Evolutionary conservation across 2,329 filamentous ascomycete genomes (phyloP).

Genomic region (Aspergillus pseudonomiae): DNA sequence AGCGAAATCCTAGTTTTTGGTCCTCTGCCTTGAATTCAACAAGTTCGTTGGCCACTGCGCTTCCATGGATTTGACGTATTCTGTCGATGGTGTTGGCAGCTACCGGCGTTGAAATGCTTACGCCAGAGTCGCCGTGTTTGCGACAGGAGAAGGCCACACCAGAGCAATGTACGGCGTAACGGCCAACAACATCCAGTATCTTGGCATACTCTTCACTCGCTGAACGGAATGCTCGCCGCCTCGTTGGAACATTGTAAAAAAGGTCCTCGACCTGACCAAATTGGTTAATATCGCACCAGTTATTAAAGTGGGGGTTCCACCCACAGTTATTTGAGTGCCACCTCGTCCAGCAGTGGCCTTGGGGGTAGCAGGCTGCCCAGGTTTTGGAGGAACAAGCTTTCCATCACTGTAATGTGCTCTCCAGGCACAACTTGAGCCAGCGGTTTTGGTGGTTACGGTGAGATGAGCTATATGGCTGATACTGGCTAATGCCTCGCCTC

Average conservation of each 20-base stretch:
- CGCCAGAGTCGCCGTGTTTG: constrained; percentile 86
- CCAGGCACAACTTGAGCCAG: constrained; percentile 85
- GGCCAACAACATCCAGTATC: constrained; percentile 90
- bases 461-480: constrained; percentile 98
- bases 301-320: constrained; percentile 13
- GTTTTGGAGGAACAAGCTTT: constrained; percentile 78
- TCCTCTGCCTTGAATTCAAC: constrained; percentile 74
- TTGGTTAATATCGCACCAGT: constrained; percentile 7
- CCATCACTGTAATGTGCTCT: constrained; percentile 85
- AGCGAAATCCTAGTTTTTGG: constrained; percentile 79
- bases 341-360: constrained; percentile 84
- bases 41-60: constrained; percentile 82
- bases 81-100: constrained; percentile 75
- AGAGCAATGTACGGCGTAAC: constrained; percentile 88
- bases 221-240: constrained; percentile 86
- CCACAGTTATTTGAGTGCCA: constrained; percentile 87
- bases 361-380: constrained; percentile 82
- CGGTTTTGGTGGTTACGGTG: constrained; percentile 90
- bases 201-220: constrained; percentile 95
- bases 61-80: constrained; percentile 88
- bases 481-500: constrained; percentile 92
- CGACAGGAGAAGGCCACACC: constrained; percentile 96
- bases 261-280: constrained; percentile 74
- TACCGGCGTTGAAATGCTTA: constrained; percentile 77
- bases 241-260: constrained; percentile 93